Evolutionary conservation across 2,329 filamentous ascomycete genomes (phyloP).

Genomic region (Beauveria scarabaeidicola): DNA sequence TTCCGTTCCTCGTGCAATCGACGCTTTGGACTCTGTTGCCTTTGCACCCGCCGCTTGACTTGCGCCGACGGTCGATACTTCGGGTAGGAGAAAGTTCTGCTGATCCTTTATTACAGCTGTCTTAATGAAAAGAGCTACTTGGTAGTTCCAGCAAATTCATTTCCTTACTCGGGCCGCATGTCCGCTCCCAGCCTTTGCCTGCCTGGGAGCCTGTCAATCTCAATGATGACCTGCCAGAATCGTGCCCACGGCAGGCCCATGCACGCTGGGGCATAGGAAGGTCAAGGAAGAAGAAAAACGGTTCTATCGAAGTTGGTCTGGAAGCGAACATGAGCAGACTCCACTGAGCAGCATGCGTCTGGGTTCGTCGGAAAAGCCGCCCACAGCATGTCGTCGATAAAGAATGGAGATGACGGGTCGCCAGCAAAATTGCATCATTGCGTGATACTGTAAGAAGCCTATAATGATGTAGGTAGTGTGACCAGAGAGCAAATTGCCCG

Average conservation of each 20-base stretch:
- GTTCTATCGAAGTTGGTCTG: background rate
- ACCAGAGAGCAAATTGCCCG: background rate
- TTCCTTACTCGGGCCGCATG: background rate
- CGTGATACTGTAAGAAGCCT: conserved; percentile 3
- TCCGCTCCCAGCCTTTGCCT: background rate
- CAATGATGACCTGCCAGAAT: background rate
- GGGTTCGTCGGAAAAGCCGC: conserved; percentile 6
- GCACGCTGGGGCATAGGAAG: background rate
- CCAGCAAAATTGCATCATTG: conserved; percentile 4
- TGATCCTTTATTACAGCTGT: background rate
- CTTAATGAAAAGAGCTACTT: background rate
- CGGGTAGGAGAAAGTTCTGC: background rate
- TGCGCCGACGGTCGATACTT: background rate
- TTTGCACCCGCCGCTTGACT: background rate
- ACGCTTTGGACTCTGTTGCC: background rate
- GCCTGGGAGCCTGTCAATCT: background rate
- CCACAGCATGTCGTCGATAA: background rate
- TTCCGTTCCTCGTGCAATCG: background rate
- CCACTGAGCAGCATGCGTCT: background rate
- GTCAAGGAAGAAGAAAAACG: background rate
- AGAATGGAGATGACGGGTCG: background rate
- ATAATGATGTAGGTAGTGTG: background rate
- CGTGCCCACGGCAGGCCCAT: background rate
- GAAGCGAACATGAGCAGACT: background rate
- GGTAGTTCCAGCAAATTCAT: background rate